Evolutionary conservation across 805 yeast species (phyloP), one percentile per base, ranked within the genome.

Genomic region (Ogataea minuta): DNA sequence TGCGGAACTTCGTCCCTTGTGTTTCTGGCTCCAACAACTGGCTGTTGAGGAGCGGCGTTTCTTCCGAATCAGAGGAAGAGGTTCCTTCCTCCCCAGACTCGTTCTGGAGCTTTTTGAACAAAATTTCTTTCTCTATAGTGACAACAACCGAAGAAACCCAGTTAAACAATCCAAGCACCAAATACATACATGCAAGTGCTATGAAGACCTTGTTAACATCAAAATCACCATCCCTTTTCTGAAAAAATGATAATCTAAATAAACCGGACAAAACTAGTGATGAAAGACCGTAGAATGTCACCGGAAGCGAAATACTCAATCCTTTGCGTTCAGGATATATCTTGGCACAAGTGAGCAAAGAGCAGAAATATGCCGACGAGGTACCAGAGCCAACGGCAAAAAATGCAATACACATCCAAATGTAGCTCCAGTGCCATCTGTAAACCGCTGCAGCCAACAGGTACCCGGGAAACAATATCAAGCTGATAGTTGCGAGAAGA

Each of bases 301-400:
- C 90, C 0, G 99, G 99, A 31, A 84, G 72, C 37, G 95, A 83
- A 30, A 91, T 87, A 23, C 95, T 84, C 39, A 91, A 62, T 2
- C 95, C 83, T 43, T 87, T 85, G 33, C 72, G 70, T 27, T 76
- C 67, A 0, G 95, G 95, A 54, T 79, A 85, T n/a, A 89, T 74
- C 52, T 84, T 80, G 2, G 96, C 95, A 64, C 96, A 87, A 2
- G 95, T 84, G 21, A 84, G 61, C 45, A 84, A 63, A 31, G 86
- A 76, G 45, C 84, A 74, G 54, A 84, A 84, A 61, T 81, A 84
- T 28, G 84, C 66, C 6, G 88, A 69, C 6, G 88, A 79, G 0
- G 93, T 84, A 9, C 88, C 87, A 44, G 76, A 64, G 0, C 93
- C 93, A 43, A 84, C 74, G 34, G 76, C 52, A 25, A 70, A 67